Evolutionary conservation across 1,284 basidiomycete species (phyloP), one percentile per base, ranked within the genome.

Genomic region (Earliella scabrosa): DNA sequence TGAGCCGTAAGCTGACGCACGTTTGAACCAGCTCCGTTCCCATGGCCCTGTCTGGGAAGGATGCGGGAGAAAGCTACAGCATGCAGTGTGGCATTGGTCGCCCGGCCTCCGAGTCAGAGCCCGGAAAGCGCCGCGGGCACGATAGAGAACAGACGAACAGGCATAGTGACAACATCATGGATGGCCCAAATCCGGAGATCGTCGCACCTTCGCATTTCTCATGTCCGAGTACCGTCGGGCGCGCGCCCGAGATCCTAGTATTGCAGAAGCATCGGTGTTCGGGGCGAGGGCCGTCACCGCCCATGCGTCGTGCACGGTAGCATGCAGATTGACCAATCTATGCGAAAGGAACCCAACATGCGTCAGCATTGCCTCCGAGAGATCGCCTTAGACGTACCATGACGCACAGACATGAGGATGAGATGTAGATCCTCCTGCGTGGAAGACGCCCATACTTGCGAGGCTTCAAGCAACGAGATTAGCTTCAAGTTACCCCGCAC

Each of bases 201-300:
- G 48, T 50, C 54, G 54, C 38, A n/a, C 31, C 35, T 35, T 31
- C 35, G 7, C 44, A 8, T 50, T n/a, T 50, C 48, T 45, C 48
- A 50, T 50, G 54, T 27, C 18, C 13, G 23, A 24, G 32, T 36
- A 35, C 6, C 45, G 10, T 18, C 52, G 45, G 44, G 45, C 29
- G 18, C 45, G 45, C 34, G 34, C 24, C 24, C 41, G 35, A 18
- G 24, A 8, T 26, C 21, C 47, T 41, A 21, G 39, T 36, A 46
- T 56, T 35, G 54, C 23, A 56, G 54, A 56, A 56, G 54, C 54
- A 51, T 56, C 54, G 54, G 54, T 51, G 49, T 16, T 39, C 54
- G 54, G 48, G 40, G 38, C 54, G 54, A 43, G 23, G 20, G 24
- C 43, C 54, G 43, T 46, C 48, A 40, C 26, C 32, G 48, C 43